Percentiles rank a stretch among this genome's conserved stretches.
Evolutionary conservation across 306 rosid genomes (phyloP).

Genomic region (Adenanthera pavonina): DNA sequence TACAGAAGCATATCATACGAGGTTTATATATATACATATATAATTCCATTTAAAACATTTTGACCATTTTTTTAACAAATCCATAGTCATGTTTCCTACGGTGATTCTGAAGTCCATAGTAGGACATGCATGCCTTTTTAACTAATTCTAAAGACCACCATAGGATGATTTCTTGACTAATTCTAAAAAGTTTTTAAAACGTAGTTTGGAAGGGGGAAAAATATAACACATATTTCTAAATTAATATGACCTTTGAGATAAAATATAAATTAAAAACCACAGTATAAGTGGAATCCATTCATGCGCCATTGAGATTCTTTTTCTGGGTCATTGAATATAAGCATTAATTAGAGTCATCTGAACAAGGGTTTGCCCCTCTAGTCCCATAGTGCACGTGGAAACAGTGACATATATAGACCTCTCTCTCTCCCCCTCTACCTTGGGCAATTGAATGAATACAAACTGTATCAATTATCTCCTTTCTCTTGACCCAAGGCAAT

Average conservation of each 20-base stretch:
- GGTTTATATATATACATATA: too few species aligned
- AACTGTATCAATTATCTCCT: neutral
- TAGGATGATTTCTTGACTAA: too few species aligned
- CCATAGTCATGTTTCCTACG: too few species aligned
- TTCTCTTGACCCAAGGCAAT: neutral
- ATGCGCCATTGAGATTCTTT: neutral
- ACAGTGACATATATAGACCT: neutral
- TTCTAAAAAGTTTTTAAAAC: too few species aligned
- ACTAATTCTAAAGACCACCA: too few species aligned
- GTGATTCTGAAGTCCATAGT: too few species aligned
- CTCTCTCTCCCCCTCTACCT: neutral
- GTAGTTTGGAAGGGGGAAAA: too few species aligned
- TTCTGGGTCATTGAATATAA: neutral
- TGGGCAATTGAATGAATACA: neutral
- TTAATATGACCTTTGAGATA: neutral
- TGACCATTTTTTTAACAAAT: too few species aligned
- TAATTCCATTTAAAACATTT: too few species aligned
- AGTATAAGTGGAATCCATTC: neutral
- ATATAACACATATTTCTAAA: too few species aligned
- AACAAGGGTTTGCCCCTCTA: neutral
- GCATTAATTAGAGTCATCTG: neutral
- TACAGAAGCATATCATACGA: too few species aligned
- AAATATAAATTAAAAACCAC: neutral
- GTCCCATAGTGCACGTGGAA: neutral
- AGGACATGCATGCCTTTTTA: too few species aligned